phyloP scores from a whole-genome alignment of 345 rosid genomes.

The Gossypium bickii region DNA sequence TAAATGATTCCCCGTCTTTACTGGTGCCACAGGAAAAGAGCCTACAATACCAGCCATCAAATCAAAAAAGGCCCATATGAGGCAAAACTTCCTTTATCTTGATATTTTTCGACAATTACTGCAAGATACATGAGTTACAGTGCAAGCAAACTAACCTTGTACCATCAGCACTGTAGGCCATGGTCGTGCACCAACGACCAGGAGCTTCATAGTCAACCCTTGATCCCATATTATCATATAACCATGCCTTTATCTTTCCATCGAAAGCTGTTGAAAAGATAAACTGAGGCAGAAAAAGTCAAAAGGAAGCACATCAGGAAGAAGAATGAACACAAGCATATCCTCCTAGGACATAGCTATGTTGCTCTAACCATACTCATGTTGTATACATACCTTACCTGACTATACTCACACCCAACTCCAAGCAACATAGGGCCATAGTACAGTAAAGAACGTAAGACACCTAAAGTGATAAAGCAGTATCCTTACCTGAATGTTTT shows the following conservation, averaged over 20 bases:
- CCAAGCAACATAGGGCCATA: neutral
- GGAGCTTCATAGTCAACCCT: conserved; percentile 93
- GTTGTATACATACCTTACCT: neutral
- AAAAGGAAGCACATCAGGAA: conserved; percentile 20
- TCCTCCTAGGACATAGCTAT: neutral
- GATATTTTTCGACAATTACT: neutral
- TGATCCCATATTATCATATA: conserved; percentile 82
- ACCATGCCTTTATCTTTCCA: conserved; percentile 92
- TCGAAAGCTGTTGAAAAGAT: conserved; percentile 88
- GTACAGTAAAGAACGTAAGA: neutral
- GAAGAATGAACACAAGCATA: conserved; percentile 4
- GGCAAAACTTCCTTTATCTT: neutral
- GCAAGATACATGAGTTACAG: conserved; percentile 12
- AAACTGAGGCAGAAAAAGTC: conserved; percentile 42
- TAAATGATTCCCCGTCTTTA: conserved; percentile 75
- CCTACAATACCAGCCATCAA: conserved; percentile 38
- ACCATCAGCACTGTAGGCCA: conserved; percentile 94
- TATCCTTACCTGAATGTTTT: conserved; percentile 65
- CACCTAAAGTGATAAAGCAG: neutral
- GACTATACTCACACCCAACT: neutral
- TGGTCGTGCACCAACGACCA: conserved; percentile 89
- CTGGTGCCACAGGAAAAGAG: conserved; percentile 88
- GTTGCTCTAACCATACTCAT: neutral
- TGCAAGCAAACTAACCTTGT: conserved; percentile 51
- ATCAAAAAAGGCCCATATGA: neutral